Percentiles rank a stretch among this genome's conserved stretches.
Conservation (phyloP, 805 yeast species). For the Saturnispora besseyi region DNA sequence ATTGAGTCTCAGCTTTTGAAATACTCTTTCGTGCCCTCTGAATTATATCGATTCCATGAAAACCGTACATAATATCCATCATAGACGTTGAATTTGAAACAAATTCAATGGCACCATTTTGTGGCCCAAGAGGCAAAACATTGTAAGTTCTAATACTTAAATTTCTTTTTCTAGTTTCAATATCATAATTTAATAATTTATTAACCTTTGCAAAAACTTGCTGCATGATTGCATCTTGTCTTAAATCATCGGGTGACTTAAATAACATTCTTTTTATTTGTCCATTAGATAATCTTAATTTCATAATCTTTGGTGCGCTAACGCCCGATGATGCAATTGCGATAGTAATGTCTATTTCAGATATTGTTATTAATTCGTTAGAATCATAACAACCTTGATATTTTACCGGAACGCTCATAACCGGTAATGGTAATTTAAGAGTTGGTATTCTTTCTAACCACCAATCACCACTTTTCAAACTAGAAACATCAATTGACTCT, state of each 20-base stretch:
- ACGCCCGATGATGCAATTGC: constrained; percentile 73
- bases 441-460: constrained; percentile 47
- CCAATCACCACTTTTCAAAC: constrained; percentile 33
- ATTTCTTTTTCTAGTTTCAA: constrained; percentile 45
- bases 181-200: constrained; percentile 45
- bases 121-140: constrained; percentile 84
- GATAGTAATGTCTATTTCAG: constrained; percentile 36
- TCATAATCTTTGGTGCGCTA: constrained; percentile 77
- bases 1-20: constrained; percentile 45
- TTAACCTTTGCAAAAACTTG: constrained; percentile 90
- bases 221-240: constrained; percentile 97
- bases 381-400: constrained; percentile 34
- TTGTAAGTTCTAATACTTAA: constrained; percentile 73
- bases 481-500: constrained; percentile 25
- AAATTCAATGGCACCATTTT: constrained; percentile 83
- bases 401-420: constrained; percentile 37
- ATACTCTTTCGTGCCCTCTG: constrained; percentile 56
- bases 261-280: constrained; percentile 47
- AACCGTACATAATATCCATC: constrained; percentile 53
- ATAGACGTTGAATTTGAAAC: constrained; percentile 70
- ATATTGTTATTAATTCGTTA: constrained; percentile 27
- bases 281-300: constrained; percentile 51
- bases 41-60: constrained; percentile 49
- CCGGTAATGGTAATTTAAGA: constrained; percentile 57
- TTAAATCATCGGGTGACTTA: constrained; percentile 83